Evolutionary conservation across 768 basidiomycete genomes (phyloP).

Genomic region (Leccinum disarticulatum): DNA sequence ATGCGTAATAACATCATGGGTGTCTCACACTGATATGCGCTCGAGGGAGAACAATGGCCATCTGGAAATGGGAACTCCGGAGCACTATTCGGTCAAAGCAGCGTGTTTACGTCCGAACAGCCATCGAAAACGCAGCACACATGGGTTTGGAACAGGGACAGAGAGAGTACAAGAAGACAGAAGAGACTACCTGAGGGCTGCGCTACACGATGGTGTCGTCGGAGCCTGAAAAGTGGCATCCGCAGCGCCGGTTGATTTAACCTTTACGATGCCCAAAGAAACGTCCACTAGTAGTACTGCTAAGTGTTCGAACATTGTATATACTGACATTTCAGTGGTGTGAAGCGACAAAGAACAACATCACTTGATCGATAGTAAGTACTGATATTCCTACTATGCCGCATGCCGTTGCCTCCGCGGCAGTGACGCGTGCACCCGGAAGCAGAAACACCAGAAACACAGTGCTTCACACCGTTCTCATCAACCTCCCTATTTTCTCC

Average conservation of each 20-base stretch:
- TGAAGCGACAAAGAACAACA: neutral
- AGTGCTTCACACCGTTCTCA: neutral
- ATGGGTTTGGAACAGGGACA: no score
- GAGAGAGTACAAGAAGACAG: no score
- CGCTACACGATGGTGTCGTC: no score
- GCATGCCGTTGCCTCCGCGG: neutral
- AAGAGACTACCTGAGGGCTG: no score
- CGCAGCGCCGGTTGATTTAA: no score
- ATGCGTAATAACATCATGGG: slow-evolving; percentile 1
- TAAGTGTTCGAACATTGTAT: no score
- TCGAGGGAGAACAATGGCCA: neutral
- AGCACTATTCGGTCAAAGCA: neutral
- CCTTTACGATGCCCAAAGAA: neutral
- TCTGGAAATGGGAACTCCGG: neutral
- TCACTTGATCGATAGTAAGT: no score
- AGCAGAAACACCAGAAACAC: slow-evolving; percentile 3
- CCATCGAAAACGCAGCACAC: no score
- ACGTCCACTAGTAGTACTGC: no score
- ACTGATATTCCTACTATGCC: no score
- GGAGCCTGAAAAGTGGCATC: no score
- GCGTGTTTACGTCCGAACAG: no score
- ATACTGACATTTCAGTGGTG: neutral
- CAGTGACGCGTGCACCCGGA: neutral
- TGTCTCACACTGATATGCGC: neutral
- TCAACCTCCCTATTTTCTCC: neutral